Evolutionary conservation across 768 basidiomycete genomes (phyloP), one percentile per base, ranked within the genome.

Genomic region (Imleria badia): DNA sequence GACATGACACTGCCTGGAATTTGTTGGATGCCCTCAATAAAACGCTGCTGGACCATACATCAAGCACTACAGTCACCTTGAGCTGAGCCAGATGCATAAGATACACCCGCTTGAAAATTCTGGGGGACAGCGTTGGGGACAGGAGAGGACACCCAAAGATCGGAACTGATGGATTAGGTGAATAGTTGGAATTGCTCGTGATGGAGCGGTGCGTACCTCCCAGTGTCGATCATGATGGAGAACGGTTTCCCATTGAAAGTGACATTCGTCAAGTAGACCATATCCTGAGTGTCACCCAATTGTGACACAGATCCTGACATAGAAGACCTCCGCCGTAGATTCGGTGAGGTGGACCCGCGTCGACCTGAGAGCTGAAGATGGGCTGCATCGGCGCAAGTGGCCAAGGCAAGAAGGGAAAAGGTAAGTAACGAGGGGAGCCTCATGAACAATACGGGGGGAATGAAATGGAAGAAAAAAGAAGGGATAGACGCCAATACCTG

Each of bases 91-190:
- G 80, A 73, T 15, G 83, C 85, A 70, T 87, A 87, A 8, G 67
- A 62, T 19, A 86, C 76, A 15, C 62, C 63, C 19, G 75, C 66
- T 9, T 69, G 70, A 46, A 63, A 66, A 3, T 75, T 76, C 35
- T 79, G 76, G 23, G 69, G 59, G 17, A 59, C 72, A 33, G 76
- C 76, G 35, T 65, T 66, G 12, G 71, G 68, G 8, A 84, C 76
- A 48, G 54, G 54, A 30, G 76, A 75, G 11, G 79, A 76, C 6
- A 87, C 78, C 79, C 82, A 86, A 9, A 87, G 67, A 63, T 89
- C 87, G 15, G 86, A 85, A 55, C 86, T 88, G 46, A 36, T 35
- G 17, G 13, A 56, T 68, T 69, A 7, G 29, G n/a, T 35, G 10
- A 33, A 30, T 41, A 26, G 12, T 29, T 31, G 26, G 15, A 5